These are phyloP conservation scores for Colletotrichum endophyticum DNA, from an alignment of 2,329 filamentous ascomycete species.

Conservation along the genomic window DNA sequence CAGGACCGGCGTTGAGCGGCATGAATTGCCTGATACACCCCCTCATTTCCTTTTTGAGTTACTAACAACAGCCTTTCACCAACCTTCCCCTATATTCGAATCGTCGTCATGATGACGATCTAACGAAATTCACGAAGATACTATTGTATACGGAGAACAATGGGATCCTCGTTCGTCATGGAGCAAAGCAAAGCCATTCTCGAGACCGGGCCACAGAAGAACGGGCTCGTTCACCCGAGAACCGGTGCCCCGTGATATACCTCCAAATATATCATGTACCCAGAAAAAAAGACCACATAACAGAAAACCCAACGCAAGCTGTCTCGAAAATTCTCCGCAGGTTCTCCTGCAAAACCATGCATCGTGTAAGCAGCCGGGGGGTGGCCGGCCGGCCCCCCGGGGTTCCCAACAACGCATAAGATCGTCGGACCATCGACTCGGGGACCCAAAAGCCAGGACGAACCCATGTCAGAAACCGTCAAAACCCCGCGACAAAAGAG, in stretches of 20 bases:
- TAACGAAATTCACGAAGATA: too few relatives aligned
- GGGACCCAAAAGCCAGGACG: background rate
- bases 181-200: background rate
- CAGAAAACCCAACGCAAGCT: background rate
- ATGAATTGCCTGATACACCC: background rate
- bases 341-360: background rate
- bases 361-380: background rate
- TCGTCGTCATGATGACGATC: too few relatives aligned
- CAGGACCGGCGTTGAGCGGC: background rate
- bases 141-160: too few relatives aligned
- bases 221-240: background rate
- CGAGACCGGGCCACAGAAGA: background rate
- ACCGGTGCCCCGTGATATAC: background rate
- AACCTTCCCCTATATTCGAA: too few relatives aligned
- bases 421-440: background rate
- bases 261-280: background rate
- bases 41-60: background rate
- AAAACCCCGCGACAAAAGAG: background rate
- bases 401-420: background rate
- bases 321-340: background rate
- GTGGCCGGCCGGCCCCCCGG: background rate
- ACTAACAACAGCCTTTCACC: background rate
- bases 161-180: background rate
- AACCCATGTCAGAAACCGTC: background rate
- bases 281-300: background rate